Conservation (phyloP, 139 green algal genomes). For the Zygnema circumcarinatum region DNA sequence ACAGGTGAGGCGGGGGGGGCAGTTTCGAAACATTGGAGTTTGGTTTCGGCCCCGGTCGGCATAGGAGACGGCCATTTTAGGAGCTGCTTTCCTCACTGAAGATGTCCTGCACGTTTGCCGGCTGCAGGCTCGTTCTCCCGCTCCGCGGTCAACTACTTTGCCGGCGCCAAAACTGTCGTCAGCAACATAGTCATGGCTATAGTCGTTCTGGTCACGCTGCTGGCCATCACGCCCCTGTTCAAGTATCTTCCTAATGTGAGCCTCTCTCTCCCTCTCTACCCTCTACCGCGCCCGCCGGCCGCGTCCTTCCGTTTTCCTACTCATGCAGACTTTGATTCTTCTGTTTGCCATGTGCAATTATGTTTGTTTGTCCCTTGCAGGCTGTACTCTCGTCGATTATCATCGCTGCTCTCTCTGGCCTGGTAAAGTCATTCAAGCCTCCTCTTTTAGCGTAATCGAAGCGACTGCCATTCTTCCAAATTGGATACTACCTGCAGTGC, state of each 20-base stretch:
- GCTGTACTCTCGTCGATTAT: constrained; percentile 45
- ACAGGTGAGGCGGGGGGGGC: constrained; percentile 36
- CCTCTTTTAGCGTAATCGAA: constrained; percentile 12
- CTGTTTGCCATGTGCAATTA: background rate
- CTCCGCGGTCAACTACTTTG: constrained; percentile 49
- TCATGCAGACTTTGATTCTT: background rate
- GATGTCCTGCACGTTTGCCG: too few species aligned
- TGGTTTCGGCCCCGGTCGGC: too few species aligned
- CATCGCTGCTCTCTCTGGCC: constrained; percentile 28
- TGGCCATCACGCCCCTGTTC: constrained; percentile 44
- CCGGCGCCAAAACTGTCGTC: constrained; percentile 32
- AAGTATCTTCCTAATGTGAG: constrained; percentile 36
- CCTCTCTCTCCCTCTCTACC: background rate
- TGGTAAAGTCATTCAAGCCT: constrained; percentile 28
- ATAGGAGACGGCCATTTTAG: too few species aligned
- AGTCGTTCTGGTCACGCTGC: constrained; percentile 44
- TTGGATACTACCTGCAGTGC: background rate
- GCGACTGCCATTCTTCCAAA: background rate
- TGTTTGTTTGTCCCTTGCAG: constrained; percentile 25
- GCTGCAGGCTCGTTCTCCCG: constrained; percentile 55
- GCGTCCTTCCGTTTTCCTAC: background rate
- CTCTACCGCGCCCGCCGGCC: background rate
- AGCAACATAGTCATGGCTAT: constrained; percentile 49
- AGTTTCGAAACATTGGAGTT: too few species aligned
- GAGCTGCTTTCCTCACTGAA: too few species aligned